These are phyloP conservation scores for Termitomyces sp. DNA, from an alignment of 768 basidiomycete genomes.

Conservation along the genomic window DNA sequence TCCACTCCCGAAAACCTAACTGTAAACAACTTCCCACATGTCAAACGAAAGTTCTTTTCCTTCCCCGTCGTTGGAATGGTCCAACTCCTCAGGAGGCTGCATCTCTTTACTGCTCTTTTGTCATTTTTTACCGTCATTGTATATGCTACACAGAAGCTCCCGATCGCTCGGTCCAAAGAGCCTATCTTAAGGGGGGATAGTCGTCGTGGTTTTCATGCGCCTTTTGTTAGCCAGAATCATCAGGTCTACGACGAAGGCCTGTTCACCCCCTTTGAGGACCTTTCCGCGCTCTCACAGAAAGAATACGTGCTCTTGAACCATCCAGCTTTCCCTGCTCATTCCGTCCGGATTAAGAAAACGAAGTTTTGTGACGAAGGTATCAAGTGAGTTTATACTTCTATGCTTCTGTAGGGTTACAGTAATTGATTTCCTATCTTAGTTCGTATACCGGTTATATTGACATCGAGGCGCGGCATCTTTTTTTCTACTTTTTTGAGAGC, in stretches of 20 bases:
- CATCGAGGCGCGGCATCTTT: conserved; percentile 54
- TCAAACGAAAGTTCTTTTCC: not conserved
- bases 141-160: not conserved
- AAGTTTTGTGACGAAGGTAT: conserved; percentile 56
- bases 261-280: conserved; percentile 29
- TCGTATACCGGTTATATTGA: conserved; percentile 68
- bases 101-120: not conserved
- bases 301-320: conserved; percentile 36
- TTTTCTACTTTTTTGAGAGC: conserved; percentile 79
- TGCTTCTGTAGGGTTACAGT: not conserved
- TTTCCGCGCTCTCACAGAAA: conserved; percentile 26
- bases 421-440: conserved; percentile 19
- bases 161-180: not conserved
- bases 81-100: not conserved
- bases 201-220: not conserved
- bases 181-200: not conserved
- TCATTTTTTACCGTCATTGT: not conserved
- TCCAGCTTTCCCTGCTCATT: conserved; percentile 45
- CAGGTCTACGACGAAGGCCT: conserved; percentile 23
- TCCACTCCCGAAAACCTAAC: not conserved
- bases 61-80: not conserved
- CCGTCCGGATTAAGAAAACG: conserved; percentile 56
- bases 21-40: not conserved
- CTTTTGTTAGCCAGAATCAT: not conserved
- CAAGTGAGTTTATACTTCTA: conserved; percentile 20